Percentiles rank a stretch among this genome's conserved stretches.
These are phyloP conservation scores for Neonectria sp. DNA, from an alignment of 2,329 filamentous ascomycete species.

Conservation along the genomic window DNA sequence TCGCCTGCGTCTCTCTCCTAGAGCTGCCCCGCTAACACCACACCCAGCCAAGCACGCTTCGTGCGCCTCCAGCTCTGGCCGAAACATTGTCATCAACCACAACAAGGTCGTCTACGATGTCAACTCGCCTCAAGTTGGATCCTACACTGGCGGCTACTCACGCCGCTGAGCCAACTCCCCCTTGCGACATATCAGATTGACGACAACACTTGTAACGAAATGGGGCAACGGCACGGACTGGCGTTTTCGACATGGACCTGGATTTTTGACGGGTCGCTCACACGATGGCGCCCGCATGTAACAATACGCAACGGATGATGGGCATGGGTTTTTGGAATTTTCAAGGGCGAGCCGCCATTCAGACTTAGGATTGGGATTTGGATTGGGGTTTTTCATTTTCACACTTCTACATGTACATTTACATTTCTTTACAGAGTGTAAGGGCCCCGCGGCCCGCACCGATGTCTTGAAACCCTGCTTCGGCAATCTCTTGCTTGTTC, in stretches of 20 bases:
- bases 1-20: constrained; percentile 18
- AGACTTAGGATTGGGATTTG: constrained; percentile 29
- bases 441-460: constrained; percentile 29
- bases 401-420: constrained; percentile 24
- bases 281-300: constrained; percentile 38
- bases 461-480: constrained; percentile 27
- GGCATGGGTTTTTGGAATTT: constrained; percentile 22
- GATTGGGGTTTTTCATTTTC: constrained; percentile 1
- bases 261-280: constrained; percentile 30
- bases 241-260: constrained; percentile 38
- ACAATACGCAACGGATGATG: constrained; percentile 33
- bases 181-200: background rate
- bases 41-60: constrained; percentile 45
- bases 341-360: constrained; percentile 25
- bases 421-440: constrained; percentile 24
- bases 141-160: constrained; percentile 45
- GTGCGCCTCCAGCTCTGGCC: constrained; percentile 41
- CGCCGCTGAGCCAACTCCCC: constrained; percentile 1
- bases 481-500: constrained; percentile 36
- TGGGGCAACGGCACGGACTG: constrained; percentile 37
- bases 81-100: constrained; percentile 53
- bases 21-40: constrained; percentile 38
- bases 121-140: constrained; percentile 47
- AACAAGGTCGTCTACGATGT: constrained; percentile 49
- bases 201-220: constrained; percentile 31